These are phyloP conservation scores for Gnaphalium uliginosum DNA, from an alignment of 129 eudicot genomes.

Conservation along the genomic window DNA sequence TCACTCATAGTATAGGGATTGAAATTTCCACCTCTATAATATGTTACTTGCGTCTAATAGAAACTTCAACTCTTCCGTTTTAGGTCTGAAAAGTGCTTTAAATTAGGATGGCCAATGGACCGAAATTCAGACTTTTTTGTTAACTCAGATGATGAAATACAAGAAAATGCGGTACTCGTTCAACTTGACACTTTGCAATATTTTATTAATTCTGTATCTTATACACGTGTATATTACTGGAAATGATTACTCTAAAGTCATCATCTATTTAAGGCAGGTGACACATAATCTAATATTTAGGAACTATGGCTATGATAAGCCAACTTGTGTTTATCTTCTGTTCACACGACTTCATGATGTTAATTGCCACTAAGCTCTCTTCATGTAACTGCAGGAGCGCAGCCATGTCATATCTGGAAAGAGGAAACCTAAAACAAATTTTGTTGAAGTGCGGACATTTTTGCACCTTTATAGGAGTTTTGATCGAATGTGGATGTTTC, in stretches of 20 bases:
- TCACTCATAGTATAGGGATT: neutral
- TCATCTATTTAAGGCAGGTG: neutral
- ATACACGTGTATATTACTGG: conserved; percentile 13
- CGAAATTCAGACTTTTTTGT: conserved; percentile 72
- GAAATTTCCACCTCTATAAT: neutral
- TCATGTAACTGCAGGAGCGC: conserved; percentile 45
- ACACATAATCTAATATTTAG: neutral
- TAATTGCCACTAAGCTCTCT: conserved; percentile 16
- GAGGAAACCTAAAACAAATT: conserved; percentile 85
- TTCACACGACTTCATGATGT: conserved; percentile 14
- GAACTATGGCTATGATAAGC: neutral
- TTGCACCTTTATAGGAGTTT: conserved; percentile 91
- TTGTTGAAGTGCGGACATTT: conserved; percentile 95
- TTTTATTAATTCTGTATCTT: neutral
- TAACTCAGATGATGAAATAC: conserved; percentile 49
- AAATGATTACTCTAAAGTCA: conserved; percentile 9
- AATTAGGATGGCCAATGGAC: conserved; percentile 98
- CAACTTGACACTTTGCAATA: conserved; percentile 15
- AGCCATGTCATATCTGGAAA: conserved; percentile 57
- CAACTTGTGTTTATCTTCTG: neutral
- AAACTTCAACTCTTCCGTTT: conserved; percentile 19
- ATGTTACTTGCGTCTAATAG: conserved; percentile 6
- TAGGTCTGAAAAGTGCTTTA: conserved; percentile 88
- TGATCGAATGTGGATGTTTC: conserved; percentile 94
- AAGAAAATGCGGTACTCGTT: conserved; percentile 41